Conservation (phyloP, 192 early-diverging fungal genomes). For the Backusella tarrabulga region DNA sequence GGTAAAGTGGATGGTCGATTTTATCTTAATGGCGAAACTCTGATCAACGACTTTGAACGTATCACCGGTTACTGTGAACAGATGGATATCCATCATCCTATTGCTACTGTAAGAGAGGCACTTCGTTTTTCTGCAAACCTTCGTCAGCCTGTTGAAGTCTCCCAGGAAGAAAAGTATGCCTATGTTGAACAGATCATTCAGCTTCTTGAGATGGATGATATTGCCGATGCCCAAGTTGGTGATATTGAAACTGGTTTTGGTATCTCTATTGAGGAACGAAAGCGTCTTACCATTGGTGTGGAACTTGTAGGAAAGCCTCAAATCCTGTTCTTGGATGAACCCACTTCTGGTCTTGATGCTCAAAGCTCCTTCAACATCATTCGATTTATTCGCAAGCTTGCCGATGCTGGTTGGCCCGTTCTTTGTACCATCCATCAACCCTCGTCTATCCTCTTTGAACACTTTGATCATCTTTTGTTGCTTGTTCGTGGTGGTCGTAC, state of each 20-base stretch:
- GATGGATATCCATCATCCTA: constrained; percentile 76
- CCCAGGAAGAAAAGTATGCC: constrained; percentile 59
- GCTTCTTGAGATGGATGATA: constrained; percentile 69
- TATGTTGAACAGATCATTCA: constrained; percentile 76
- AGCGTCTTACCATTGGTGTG: constrained; percentile 82
- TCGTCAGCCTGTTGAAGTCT: constrained; percentile 64
- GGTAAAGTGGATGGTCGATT: constrained; percentile 59
- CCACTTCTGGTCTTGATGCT: constrained; percentile 80
- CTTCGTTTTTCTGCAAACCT: constrained; percentile 73
- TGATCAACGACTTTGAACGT: constrained; percentile 66
- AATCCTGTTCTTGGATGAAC: constrained; percentile 86
- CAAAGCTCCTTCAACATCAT: constrained; percentile 77
- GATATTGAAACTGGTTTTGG: constrained; percentile 66
- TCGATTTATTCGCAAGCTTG: constrained; percentile 67
- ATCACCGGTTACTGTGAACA: constrained; percentile 84
- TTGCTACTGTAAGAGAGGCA: constrained; percentile 75
- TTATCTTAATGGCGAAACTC: constrained; percentile 59
- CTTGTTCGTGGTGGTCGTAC: constrained; percentile 76
- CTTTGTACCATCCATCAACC: constrained; percentile 89
- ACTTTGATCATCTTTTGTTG: constrained; percentile 81
- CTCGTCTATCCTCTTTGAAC: constrained; percentile 74
- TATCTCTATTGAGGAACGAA: constrained; percentile 87
- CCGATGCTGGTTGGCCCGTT: constrained; percentile 65
- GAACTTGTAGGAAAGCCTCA: constrained; percentile 79
- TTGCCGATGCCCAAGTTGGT: constrained; percentile 76